A percentile compares a stretch with the other conserved stretches of the same genome.
Evolutionary conservation across 768 basidiomycete genomes (phyloP).

Genomic region (Podaxis sp.): DNA sequence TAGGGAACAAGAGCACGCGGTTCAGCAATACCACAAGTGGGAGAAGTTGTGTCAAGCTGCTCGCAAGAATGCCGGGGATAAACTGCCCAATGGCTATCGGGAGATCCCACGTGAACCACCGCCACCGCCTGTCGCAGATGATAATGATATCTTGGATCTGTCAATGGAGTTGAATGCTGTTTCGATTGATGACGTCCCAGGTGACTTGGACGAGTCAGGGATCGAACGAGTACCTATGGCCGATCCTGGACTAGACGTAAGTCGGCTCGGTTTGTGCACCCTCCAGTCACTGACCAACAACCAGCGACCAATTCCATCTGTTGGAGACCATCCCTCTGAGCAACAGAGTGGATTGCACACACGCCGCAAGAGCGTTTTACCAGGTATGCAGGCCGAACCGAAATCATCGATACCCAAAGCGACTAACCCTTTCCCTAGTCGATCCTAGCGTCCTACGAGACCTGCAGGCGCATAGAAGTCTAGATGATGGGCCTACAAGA

Average conservation of each 20-base stretch:
- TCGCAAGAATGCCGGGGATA: slow-evolving; percentile 64
- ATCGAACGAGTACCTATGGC: slow-evolving; percentile 91
- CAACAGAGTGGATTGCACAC: slow-evolving; percentile 70
- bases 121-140: slow-evolving; percentile 74
- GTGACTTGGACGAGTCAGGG: slow-evolving; percentile 76
- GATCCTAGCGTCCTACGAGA: slow-evolving; percentile 89
- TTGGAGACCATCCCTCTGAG: slow-evolving; percentile 45
- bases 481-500: slow-evolving; percentile 51
- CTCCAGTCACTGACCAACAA: neutral
- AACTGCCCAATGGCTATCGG: slow-evolving; percentile 68
- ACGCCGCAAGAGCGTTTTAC: slow-evolving; percentile 92
- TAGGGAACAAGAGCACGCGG: slow-evolving; percentile 87
- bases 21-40: slow-evolving; percentile 89
- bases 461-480: slow-evolving; percentile 82
- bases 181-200: slow-evolving; percentile 71
- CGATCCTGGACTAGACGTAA: slow-evolving; percentile 84
- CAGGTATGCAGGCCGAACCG: slow-evolving; percentile 51
- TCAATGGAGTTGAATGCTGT: slow-evolving; percentile 87
- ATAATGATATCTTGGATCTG: slow-evolving; percentile 84
- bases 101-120: slow-evolving; percentile 74
- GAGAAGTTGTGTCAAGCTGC: slow-evolving; percentile 80
- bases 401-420: slow-evolving; percentile 18
- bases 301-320: slow-evolving; percentile 14
- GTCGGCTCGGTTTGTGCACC: slow-evolving; percentile 28
- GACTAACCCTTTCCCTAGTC: slow-evolving; percentile 45